Conservation (phyloP, 1,284 basidiomycete genomes). For the Boletellus deceptivus region DNA sequence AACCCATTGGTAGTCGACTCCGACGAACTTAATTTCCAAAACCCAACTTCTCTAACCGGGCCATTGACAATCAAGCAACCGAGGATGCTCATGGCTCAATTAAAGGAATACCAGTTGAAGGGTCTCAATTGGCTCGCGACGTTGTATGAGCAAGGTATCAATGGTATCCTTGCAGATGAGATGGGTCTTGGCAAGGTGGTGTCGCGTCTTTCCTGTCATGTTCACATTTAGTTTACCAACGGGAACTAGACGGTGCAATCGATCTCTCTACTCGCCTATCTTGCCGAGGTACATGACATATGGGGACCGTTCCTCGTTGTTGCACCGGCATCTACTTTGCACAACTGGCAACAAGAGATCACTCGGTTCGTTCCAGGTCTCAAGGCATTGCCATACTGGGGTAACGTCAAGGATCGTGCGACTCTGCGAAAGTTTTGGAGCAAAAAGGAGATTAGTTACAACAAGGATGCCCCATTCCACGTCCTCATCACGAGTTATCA, state of each 20-base stretch:
- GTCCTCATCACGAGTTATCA: slow-evolving; percentile 98
- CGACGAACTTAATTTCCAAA: slow-evolving; percentile 99
- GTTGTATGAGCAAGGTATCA: slow-evolving; percentile 98
- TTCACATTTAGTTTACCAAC: background rate
- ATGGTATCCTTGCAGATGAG: slow-evolving; percentile 97
- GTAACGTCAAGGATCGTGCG: slow-evolving; percentile 93
- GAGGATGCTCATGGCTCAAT: slow-evolving; percentile 92
- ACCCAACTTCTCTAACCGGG: slow-evolving; percentile 91
- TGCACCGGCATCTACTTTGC: slow-evolving; percentile 94
- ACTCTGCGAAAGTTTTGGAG: slow-evolving; percentile 98
- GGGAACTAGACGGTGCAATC: slow-evolving; percentile 89
- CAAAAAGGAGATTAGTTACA: slow-evolving; percentile 95
- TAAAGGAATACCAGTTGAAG: slow-evolving; percentile 99
- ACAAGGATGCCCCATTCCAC: slow-evolving; percentile 95
- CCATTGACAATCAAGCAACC: slow-evolving; percentile 89
- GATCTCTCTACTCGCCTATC: slow-evolving; percentile 93
- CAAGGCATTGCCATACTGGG: slow-evolving; percentile 98
- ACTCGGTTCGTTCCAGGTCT: slow-evolving; percentile 92
- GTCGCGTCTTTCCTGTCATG: background rate
- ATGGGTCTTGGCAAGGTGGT: slow-evolving; percentile 94
- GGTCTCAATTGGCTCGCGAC: slow-evolving; percentile 98
- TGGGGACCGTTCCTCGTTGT: slow-evolving; percentile 99
- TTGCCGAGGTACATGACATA: slow-evolving; percentile 96
- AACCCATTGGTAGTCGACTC: slow-evolving; percentile 67
- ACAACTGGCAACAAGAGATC: slow-evolving; percentile 99